Percentiles rank a stretch among this genome's conserved stretches.
phyloP scores from a whole-genome alignment of 495 filamentous ascomycete genomes.

The Hyaloscypha finlandica region DNA sequence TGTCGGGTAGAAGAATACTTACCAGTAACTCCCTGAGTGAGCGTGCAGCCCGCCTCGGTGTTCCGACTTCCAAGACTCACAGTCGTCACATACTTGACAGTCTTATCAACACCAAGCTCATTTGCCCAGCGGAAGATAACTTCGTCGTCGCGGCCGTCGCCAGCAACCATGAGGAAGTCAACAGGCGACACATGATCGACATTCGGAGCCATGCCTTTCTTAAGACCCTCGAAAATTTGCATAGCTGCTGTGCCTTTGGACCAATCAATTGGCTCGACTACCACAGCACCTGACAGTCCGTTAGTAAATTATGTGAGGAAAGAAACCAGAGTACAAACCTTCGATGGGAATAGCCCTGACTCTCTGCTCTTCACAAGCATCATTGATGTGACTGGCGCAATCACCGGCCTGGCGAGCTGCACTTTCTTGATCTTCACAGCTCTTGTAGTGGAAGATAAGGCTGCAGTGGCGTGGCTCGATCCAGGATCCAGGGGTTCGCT shows the following conservation, averaged over 20 bases:
- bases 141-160: conserved; percentile 90
- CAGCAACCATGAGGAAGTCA: conserved; percentile 84
- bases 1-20: conserved; percentile 33
- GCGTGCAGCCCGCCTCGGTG: conserved; percentile 80
- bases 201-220: conserved; percentile 40
- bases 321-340: conserved; percentile 33
- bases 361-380: conserved; percentile 77
- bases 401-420: conserved; percentile 80
- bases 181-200: conserved; percentile 48
- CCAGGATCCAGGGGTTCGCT: conserved; percentile 82
- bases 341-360: conserved; percentile 84
- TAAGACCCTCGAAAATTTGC: conserved; percentile 63
- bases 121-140: conserved; percentile 94
- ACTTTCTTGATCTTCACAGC: conserved; percentile 70
- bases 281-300: conserved; percentile 52
- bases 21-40: conserved; percentile 91
- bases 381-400: conserved; percentile 90
- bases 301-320: background rate
- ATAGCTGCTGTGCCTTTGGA: conserved; percentile 82
- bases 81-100: conserved; percentile 70
- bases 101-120: conserved; percentile 52
- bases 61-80: conserved; percentile 82
- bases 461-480: conserved; percentile 87
- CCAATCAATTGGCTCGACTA: conserved; percentile 78
- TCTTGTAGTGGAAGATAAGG: conserved; percentile 82